A percentile compares a stretch with the other conserved stretches of the same genome.
Conservation (phyloP, 768 basidiomycete genomes). For the Amanita polypyramis region DNA sequence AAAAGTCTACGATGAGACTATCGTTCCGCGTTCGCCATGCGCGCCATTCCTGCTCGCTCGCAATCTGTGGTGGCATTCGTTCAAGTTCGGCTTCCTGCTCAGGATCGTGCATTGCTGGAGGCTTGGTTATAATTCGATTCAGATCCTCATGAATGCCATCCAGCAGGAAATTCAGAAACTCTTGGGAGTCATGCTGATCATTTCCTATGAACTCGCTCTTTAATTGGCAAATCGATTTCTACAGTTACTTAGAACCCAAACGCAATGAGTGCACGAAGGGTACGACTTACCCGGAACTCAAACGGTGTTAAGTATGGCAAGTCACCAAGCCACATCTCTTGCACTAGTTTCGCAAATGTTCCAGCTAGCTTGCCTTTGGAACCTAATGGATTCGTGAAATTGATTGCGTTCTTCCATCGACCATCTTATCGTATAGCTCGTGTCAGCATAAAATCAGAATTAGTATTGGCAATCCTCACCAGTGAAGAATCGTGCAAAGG, state of each 20-base stretch:
- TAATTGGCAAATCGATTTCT: constrained; percentile 40
- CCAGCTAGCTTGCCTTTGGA: constrained; percentile 75
- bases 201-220: constrained; percentile 68
- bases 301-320: constrained; percentile 74
- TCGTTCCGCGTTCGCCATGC: constrained; percentile 86
- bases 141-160: constrained; percentile 89
- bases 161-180: constrained; percentile 88
- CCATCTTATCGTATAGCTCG: constrained; percentile 38
- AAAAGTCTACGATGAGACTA: constrained; percentile 90
- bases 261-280: not conserved
- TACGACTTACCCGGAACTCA: constrained; percentile 63
- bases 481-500: constrained; percentile 88
- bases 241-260: not conserved
- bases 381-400: constrained; percentile 77
- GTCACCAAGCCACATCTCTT: constrained; percentile 83
- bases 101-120: constrained; percentile 50
- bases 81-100: constrained; percentile 87
- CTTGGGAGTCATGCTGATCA: constrained; percentile 96
- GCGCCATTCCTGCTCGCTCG: constrained; percentile 89
- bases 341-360: constrained; percentile 76
- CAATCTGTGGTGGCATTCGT: constrained; percentile 74
- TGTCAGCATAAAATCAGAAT: constrained; percentile 7
- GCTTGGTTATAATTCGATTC: constrained; percentile 72
- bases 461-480: constrained; percentile 33
- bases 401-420: constrained; percentile 75